Conservation (phyloP, 257 asterid genomes). For the Solanum clarkiae region DNA sequence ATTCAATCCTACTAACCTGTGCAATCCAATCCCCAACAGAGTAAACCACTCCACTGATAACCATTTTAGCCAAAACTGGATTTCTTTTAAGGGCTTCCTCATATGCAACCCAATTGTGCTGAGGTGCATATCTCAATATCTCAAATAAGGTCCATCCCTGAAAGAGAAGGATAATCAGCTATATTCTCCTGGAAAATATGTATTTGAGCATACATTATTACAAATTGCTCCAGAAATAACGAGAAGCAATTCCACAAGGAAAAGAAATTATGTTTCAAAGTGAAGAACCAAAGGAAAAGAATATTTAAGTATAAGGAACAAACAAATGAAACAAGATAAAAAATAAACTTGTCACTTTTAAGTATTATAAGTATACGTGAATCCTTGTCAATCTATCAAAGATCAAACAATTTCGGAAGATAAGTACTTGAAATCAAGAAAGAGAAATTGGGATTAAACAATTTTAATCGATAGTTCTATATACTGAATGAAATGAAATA, state of each 20-base stretch:
- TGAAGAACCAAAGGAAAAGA: background rate
- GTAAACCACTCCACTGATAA: slow-evolving; percentile 80
- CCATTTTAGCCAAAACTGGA: slow-evolving; percentile 79
- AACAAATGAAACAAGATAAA: background rate
- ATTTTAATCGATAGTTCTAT: background rate
- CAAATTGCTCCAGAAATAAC: background rate
- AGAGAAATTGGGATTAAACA: background rate
- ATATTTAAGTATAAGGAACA: background rate
- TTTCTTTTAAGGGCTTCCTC: slow-evolving; percentile 76
- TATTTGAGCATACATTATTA: background rate
- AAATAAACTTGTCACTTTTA: background rate
- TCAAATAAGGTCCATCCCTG: slow-evolving; percentile 87
- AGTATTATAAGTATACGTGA: background rate
- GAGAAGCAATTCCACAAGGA: background rate
- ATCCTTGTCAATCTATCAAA: background rate
- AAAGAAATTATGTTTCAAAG: background rate
- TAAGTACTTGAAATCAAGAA: background rate
- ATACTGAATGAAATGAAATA: background rate
- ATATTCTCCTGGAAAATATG: background rate
- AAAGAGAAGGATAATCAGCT: slow-evolving; percentile 3
- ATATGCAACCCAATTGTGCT: slow-evolving; percentile 79
- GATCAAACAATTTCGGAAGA: background rate
- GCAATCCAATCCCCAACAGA: slow-evolving; percentile 87
- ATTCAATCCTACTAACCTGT: slow-evolving; percentile 35
- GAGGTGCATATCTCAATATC: slow-evolving; percentile 77